A percentile compares a stretch with the other conserved stretches of the same genome.
phyloP scores from a whole-genome alignment of 2,329 filamentous ascomycete species.

The Alternaria postmessia region DNA sequence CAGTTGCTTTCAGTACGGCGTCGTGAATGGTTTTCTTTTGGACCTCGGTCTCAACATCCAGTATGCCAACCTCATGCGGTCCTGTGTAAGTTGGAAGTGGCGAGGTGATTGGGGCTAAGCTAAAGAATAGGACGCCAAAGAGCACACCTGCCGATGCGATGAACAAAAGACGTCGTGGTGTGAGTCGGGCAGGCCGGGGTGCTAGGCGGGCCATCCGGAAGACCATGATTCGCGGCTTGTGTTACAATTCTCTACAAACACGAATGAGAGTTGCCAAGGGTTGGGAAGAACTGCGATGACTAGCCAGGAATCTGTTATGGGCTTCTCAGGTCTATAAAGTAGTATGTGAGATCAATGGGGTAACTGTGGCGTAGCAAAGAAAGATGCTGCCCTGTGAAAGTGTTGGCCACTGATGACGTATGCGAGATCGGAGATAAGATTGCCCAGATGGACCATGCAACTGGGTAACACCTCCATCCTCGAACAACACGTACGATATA shows the following conservation, averaged over 20 bases:
- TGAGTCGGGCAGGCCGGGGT: conserved; percentile 13
- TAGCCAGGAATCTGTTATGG: background rate
- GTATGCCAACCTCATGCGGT: conserved; percentile 53
- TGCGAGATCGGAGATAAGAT: conserved; percentile 12
- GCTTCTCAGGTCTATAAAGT: background rate
- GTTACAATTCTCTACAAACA: conserved; percentile 49
- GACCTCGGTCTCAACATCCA: conserved; percentile 55
- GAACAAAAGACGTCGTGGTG: conserved; percentile 35
- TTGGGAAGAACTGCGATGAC: background rate
- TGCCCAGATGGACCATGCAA: background rate
- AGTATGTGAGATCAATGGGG: background rate
- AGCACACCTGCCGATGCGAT: conserved; percentile 40
- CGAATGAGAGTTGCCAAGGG: background rate
- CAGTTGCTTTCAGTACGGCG: conserved; percentile 50
- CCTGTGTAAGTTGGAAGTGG: conserved; percentile 55
- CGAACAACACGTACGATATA: background rate
- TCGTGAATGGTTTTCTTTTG: conserved; percentile 45
- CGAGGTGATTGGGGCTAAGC: conserved; percentile 53
- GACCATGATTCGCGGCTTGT: conserved; percentile 25
- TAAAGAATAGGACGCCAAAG: conserved; percentile 49
- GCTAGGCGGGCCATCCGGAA: conserved; percentile 22
- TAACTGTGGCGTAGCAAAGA: background rate
- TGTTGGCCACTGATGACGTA: conserved; percentile 14
- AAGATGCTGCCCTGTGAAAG: conserved; percentile 5
- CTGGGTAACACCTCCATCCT: background rate